A percentile compares a stretch with the other conserved stretches of the same genome.
phyloP scores from a whole-genome alignment of 1,139 yeast genomes.

The Protomyces gravidus region DNA sequence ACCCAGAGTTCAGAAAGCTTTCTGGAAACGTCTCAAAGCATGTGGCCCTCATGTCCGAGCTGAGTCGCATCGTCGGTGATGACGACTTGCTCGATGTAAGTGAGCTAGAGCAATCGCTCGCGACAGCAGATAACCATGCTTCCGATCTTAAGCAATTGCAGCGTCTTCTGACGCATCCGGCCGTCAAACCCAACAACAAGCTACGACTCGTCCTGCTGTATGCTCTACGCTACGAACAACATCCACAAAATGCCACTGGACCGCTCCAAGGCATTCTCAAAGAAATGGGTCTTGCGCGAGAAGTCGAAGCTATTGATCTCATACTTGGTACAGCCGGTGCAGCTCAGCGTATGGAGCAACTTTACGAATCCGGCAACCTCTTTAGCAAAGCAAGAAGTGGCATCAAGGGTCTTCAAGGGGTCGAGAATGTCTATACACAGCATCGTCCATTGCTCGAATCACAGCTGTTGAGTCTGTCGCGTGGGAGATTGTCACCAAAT shows the following conservation, averaged over 20 bases:
- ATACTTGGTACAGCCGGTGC: conserved; percentile 45
- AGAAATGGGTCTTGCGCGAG: conserved; percentile 32
- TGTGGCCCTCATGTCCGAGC: conserved; percentile 79
- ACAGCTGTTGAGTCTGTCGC: conserved; percentile 49
- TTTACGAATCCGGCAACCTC: conserved; percentile 44
- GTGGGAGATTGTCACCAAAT: conserved; percentile 50
- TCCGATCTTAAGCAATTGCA: conserved; percentile 46
- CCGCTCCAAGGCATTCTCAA: conserved; percentile 36
- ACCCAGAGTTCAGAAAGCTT: conserved; percentile 85
- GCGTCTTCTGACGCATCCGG: conserved; percentile 40
- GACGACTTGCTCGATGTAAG: conserved; percentile 76
- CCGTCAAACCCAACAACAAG: conserved; percentile 40
- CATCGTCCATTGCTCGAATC: conserved; percentile 70
- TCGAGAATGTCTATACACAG: conserved; percentile 59
- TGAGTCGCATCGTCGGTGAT: conserved; percentile 58
- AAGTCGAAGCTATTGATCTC: conserved; percentile 33
- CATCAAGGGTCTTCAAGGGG: conserved; percentile 47
- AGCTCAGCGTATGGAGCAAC: conserved; percentile 47
- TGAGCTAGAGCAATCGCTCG: conserved; percentile 81
- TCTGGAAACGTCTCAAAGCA: conserved; percentile 91
- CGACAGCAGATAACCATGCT: conserved; percentile 60
- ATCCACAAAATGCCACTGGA: conserved; percentile 44
- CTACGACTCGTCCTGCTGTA: conserved; percentile 65
- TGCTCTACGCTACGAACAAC: conserved; percentile 59
- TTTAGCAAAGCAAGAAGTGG: conserved; percentile 47